A percentile compares a stretch with the other conserved stretches of the same genome.
Evolutionary conservation across 148 eudicot genomes (phyloP).

Genomic region (Persicaria tinctoria): DNA sequence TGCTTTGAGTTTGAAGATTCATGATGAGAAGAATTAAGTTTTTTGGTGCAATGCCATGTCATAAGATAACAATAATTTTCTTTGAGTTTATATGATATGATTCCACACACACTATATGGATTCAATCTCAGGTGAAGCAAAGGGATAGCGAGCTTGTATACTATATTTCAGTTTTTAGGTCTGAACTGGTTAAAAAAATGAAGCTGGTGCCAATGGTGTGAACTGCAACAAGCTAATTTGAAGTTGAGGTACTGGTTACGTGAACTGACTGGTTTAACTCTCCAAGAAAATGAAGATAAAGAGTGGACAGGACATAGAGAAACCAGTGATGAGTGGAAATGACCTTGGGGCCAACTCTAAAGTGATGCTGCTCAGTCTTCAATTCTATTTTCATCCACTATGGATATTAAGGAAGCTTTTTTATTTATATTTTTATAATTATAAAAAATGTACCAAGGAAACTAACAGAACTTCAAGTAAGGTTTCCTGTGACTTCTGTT

Average conservation of each 20-base stretch:
- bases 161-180: neutral
- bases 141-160: no score
- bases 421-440: no score
- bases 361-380: neutral
- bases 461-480: no score
- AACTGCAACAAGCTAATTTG: neutral
- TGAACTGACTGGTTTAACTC: neutral
- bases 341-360: neutral
- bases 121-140: neutral
- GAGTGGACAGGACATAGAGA: neutral
- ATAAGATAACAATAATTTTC: neutral
- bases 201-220: neutral
- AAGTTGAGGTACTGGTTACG: neutral
- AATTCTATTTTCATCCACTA: no score
- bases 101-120: neutral
- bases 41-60: neutral
- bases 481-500: no score
- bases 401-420: no score
- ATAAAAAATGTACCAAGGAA: no score
- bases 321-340: neutral
- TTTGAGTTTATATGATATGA: neutral
- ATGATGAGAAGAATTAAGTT: neutral
- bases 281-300: neutral
- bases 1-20: neutral
- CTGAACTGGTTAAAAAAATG: neutral